Evolutionary conservation across 164 flowering plant genomes (phyloP).

Genomic region (Piper longum): DNA sequence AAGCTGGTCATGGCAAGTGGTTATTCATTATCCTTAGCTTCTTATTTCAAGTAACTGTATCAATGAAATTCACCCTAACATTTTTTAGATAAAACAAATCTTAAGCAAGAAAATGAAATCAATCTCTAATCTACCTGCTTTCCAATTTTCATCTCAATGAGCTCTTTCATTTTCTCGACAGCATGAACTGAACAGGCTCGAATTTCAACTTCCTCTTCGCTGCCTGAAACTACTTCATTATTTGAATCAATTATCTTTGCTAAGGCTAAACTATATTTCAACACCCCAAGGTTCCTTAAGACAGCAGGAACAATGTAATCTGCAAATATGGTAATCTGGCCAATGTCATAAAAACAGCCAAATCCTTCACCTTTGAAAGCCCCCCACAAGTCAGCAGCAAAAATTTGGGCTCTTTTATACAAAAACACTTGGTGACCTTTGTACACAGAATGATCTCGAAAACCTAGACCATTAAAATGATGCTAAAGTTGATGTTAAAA

Average conservation of each 20-base stretch:
- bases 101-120: too few species aligned
- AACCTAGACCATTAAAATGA: conserved; percentile 34
- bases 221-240: conserved; percentile 58
- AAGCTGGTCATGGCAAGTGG: too few species aligned
- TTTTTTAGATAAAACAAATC: too few species aligned
- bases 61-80: too few species aligned
- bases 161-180: conserved; percentile 78
- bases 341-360: conserved; percentile 69
- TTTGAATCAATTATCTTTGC: conserved; percentile 40
- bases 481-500: not conserved
- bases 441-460: conserved; percentile 84
- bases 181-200: conserved; percentile 88
- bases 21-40: too few species aligned
- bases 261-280: conserved; percentile 51
- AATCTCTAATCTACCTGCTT: conserved; percentile 41
- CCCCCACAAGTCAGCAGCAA: conserved; percentile 94
- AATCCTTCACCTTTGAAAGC: conserved; percentile 84
- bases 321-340: conserved; percentile 74
- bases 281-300: conserved; percentile 76
- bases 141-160: conserved; percentile 40
- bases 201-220: conserved; percentile 84
- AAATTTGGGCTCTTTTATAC: conserved; percentile 96
- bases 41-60: too few species aligned
- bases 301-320: conserved; percentile 94
- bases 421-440: conserved; percentile 89